Evolutionary conservation across 148 eudicot genomes (phyloP).

Genomic region (Rhododendron mucronatum): DNA sequence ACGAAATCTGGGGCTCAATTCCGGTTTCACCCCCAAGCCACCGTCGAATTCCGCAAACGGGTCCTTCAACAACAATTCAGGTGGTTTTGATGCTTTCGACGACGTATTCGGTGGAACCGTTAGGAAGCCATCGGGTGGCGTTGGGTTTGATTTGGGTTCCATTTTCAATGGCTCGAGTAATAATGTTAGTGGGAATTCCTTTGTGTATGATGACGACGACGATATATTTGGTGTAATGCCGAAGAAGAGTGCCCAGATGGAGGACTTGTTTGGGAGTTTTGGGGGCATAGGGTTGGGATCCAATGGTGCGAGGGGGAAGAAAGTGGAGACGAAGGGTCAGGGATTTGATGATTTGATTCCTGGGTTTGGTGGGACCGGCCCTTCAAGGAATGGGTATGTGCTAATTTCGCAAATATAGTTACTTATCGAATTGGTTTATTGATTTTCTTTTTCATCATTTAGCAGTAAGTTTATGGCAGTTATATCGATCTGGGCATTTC

Average conservation of each 20-base stretch:
- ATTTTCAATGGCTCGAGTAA: slow-evolving; percentile 32
- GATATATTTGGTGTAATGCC: slow-evolving; percentile 11
- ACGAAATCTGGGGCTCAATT: slow-evolving; percentile 16
- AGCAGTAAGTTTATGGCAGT: not conserved
- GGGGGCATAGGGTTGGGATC: slow-evolving; percentile 25
- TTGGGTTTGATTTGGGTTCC: slow-evolving; percentile 41
- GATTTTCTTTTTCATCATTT: not conserved
- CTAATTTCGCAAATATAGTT: not conserved
- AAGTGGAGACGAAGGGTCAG: slow-evolving; percentile 18
- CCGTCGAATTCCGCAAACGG: slow-evolving; percentile 23
- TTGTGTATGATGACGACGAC: slow-evolving; percentile 16
- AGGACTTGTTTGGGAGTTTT: slow-evolving; percentile 55
- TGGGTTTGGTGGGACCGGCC: slow-evolving; percentile 43
- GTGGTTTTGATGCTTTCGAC: slow-evolving; percentile 30
- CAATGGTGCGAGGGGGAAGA: slow-evolving; percentile 15
- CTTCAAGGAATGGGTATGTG: slow-evolving; percentile 37
- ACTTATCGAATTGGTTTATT: not conserved
- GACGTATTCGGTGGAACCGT: slow-evolving; percentile 32
- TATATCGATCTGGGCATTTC: not conserved
- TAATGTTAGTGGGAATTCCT: slow-evolving; percentile 16
- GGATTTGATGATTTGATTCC: slow-evolving; percentile 51
- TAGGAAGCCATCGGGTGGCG: slow-evolving; percentile 14
- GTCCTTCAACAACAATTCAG: slow-evolving; percentile 24
- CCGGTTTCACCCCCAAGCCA: slow-evolving; percentile 10
- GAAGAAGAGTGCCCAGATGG: slow-evolving; percentile 19